Conservation (phyloP, 2,329 filamentous ascomycete species). For the Emydomyces testavorans region DNA sequence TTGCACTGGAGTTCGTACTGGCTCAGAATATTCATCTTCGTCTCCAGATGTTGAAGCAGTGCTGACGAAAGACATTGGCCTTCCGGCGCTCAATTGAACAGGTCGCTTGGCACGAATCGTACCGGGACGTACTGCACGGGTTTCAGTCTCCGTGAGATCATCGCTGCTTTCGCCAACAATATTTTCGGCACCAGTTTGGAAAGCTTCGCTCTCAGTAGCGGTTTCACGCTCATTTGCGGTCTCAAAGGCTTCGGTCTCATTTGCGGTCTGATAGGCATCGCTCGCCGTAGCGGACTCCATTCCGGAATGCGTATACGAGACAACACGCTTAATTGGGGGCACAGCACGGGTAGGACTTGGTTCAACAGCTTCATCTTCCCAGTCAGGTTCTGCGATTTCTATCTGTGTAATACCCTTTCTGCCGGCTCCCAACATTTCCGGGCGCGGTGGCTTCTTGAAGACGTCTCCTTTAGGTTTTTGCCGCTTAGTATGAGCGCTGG, state of each 20-base stretch:
- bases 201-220: slow-evolving; percentile 80
- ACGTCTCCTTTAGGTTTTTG: slow-evolving; percentile 52
- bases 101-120: slow-evolving; percentile 5
- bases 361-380: slow-evolving; percentile 68
- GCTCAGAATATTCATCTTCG: slow-evolving; percentile 55
- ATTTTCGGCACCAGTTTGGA: slow-evolving; percentile 81
- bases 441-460: slow-evolving; percentile 66
- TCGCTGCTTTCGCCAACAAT: slow-evolving; percentile 60
- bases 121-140: slow-evolving; percentile 29
- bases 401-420: slow-evolving; percentile 68
- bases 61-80: slow-evolving; percentile 56
- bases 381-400: slow-evolving; percentile 67
- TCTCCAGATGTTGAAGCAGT: slow-evolving; percentile 83
- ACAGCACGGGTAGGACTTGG: slow-evolving; percentile 43
- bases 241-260: slow-evolving; percentile 59
- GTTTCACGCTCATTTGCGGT: slow-evolving; percentile 64
- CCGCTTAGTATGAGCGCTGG: slow-evolving; percentile 39
- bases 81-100: neutral
- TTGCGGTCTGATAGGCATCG: slow-evolving; percentile 69
- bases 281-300: slow-evolving; percentile 40
- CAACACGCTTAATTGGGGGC: neutral
- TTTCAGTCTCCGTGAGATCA: slow-evolving; percentile 78
- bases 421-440: slow-evolving; percentile 61
- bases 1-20: slow-evolving; percentile 53
- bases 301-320: slow-evolving; percentile 7